Conservation (phyloP, 208 protist genomes). For the Crithidia brevicula region DNA sequence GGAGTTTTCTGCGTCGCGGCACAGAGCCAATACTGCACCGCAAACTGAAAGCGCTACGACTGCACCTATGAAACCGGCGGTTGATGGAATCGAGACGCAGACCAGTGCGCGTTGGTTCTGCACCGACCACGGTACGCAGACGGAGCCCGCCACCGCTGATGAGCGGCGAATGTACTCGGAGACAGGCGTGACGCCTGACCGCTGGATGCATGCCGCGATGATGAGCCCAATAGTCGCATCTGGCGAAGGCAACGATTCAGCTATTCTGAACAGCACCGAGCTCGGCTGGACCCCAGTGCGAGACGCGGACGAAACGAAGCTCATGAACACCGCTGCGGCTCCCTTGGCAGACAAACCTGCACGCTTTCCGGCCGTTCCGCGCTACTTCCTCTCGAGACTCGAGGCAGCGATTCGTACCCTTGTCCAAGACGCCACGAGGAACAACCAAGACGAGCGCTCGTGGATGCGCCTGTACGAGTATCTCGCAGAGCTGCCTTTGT, state of each 20-base stretch:
- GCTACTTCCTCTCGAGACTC: slow-evolving; percentile 33
- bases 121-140: slow-evolving; percentile 34
- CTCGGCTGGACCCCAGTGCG: slow-evolving; percentile 21
- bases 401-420: slow-evolving; percentile 37
- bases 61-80: no score
- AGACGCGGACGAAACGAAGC: neutral
- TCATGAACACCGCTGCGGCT: neutral
- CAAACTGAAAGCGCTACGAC: no score
- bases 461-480: slow-evolving; percentile 61
- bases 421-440: slow-evolving; percentile 12
- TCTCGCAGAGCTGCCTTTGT: slow-evolving; percentile 38
- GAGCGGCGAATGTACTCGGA: neutral
- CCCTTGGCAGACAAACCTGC: neutral
- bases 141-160: slow-evolving; percentile 1
- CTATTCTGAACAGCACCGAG: slow-evolving; percentile 5
- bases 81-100: no score
- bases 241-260: slow-evolving; percentile 10
- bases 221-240: slow-evolving; percentile 20
- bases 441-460: slow-evolving; percentile 6
- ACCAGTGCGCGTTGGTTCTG: slow-evolving; percentile 21
- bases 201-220: slow-evolving; percentile 2
- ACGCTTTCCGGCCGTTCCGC: slow-evolving; percentile 14
- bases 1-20: no score
- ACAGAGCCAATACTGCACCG: no score
- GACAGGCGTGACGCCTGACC: slow-evolving; percentile 2